These are phyloP conservation scores for Talaromyces atroroseus DNA, from an alignment of 2,329 filamentous ascomycete species.

Conservation along the genomic window DNA sequence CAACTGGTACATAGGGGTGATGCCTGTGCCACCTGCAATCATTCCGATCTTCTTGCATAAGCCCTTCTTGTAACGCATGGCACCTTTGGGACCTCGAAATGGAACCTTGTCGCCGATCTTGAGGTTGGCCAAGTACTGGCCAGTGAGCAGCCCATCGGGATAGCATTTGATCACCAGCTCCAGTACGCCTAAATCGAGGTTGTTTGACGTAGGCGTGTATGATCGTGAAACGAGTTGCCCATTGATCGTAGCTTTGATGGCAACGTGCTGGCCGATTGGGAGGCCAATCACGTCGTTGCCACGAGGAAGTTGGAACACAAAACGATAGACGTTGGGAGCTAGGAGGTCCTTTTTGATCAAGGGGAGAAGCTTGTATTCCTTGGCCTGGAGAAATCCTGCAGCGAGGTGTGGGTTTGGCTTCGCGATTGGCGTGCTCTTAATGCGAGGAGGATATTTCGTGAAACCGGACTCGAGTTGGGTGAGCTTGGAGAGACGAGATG, in stretches of 20 bases:
- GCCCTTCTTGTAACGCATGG: conserved; percentile 25
- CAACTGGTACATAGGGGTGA: conserved; percentile 55
- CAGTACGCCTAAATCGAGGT: conserved; percentile 27
- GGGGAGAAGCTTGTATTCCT: neutral
- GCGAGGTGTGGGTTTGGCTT: neutral
- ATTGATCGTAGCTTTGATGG: conserved; percentile 46
- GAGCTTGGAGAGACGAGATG: neutral
- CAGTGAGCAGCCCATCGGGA: conserved; percentile 29
- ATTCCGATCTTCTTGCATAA: conserved; percentile 32
- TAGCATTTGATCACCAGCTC: conserved; percentile 35
- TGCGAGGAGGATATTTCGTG: neutral
- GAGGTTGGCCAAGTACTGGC: conserved; percentile 27
- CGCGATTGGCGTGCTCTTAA: neutral
- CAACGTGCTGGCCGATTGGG: conserved; percentile 54
- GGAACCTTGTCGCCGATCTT: conserved; percentile 29
- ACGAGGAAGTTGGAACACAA: conserved; percentile 37
- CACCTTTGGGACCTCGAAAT: conserved; percentile 34
- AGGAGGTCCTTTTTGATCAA: conserved; percentile 1
- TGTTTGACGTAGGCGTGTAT: conserved; percentile 46
- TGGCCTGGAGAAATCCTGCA: neutral
- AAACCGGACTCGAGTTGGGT: conserved; percentile 1
- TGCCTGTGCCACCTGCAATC: conserved; percentile 37
- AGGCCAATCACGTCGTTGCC: conserved; percentile 45
- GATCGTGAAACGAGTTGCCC: conserved; percentile 46
- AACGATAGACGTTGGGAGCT: neutral